These are phyloP conservation scores for Huntiella decipiens DNA, from an alignment of 2,329 filamentous ascomycete genomes.

Conservation along the genomic window DNA sequence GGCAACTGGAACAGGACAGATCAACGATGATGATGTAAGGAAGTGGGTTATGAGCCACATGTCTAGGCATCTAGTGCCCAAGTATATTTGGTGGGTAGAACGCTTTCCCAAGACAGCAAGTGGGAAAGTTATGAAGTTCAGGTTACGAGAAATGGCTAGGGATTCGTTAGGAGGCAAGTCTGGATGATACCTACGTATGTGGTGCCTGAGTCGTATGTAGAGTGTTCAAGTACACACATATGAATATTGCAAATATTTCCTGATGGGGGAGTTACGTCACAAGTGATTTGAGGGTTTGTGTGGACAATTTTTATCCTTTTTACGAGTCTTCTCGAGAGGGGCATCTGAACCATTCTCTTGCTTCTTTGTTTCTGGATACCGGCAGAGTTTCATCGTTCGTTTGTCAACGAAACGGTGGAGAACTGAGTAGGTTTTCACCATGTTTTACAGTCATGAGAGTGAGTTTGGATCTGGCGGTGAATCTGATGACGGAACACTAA, in stretches of 20 bases:
- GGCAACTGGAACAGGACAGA: not conserved
- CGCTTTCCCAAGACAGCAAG: slow-evolving; percentile 90
- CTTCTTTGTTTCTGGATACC: too few species aligned
- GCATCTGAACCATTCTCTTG: too few species aligned
- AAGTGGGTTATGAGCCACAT: slow-evolving; percentile 54
- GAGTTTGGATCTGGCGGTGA: slow-evolving; percentile 17
- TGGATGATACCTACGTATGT: not conserved
- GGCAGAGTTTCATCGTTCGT: too few species aligned
- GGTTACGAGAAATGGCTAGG: slow-evolving; percentile 47
- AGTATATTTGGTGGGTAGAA: slow-evolving; percentile 70
- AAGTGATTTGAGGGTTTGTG: too few species aligned
- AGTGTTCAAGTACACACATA: too few species aligned
- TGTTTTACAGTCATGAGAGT: slow-evolving; percentile 98
- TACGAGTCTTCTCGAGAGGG: too few species aligned
- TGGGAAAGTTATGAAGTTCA: slow-evolving; percentile 94
- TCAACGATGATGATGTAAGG: slow-evolving; percentile 33
- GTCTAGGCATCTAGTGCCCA: slow-evolving; percentile 62
- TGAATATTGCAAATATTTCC: too few species aligned
- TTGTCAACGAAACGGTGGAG: too few species aligned
- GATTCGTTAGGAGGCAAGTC: slow-evolving; percentile 14
- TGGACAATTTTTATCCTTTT: too few species aligned
- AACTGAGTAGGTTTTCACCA: slow-evolving; percentile 21
- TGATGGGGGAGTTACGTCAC: too few species aligned
- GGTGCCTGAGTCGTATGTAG: not conserved
- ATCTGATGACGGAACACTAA: slow-evolving; percentile 14